A percentile compares a stretch with the other conserved stretches of the same genome.
Evolutionary conservation across 257 asterid genomes (phyloP).

Genomic region (Anisodus tanguticus): DNA sequence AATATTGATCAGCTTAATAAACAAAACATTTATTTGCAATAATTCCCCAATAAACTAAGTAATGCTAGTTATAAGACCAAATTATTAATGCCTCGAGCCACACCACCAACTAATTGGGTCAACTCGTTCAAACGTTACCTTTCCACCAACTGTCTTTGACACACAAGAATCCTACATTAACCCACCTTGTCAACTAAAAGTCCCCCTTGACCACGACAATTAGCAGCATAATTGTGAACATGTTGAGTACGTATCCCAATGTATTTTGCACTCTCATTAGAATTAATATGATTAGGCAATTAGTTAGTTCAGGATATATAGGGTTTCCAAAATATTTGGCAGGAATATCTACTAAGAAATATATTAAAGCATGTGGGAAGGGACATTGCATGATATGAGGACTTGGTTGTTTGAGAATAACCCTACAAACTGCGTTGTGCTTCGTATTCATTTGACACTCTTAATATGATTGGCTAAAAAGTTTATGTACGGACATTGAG

Average conservation of each 20-base stretch:
- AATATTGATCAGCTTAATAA: not conserved
- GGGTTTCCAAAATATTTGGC: not conserved
- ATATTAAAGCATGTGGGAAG: conserved; percentile 11
- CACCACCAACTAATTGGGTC: conserved; percentile 41
- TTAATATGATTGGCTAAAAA: conserved; percentile 59
- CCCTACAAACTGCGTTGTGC: conserved; percentile 59
- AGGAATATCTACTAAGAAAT: not conserved
- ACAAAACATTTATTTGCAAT: not conserved
- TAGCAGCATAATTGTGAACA: conserved; percentile 25
- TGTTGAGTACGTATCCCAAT: conserved; percentile 17
- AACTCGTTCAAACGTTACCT: conserved; percentile 44
- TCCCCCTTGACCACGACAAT: conserved; percentile 38
- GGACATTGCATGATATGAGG: conserved; percentile 44
- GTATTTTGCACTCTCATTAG: not conserved
- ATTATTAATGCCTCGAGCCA: conserved; percentile 63
- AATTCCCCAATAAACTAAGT: not conserved
- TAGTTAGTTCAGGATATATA: not conserved
- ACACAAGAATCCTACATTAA: conserved; percentile 36
- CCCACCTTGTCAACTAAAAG: conserved; percentile 34
- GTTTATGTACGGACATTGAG: conserved; percentile 46
- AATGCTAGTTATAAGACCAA: not conserved
- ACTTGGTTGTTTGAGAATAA: conserved; percentile 41
- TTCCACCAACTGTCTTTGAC: conserved; percentile 35
- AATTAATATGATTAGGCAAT: conserved; percentile 1
- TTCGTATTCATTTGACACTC: conserved; percentile 45